A percentile compares a stretch with the other conserved stretches of the same genome.
These are phyloP conservation scores for Magnusiomyces magnusii DNA, from an alignment of 1,139 yeast genomes.

Conservation along the genomic window DNA sequence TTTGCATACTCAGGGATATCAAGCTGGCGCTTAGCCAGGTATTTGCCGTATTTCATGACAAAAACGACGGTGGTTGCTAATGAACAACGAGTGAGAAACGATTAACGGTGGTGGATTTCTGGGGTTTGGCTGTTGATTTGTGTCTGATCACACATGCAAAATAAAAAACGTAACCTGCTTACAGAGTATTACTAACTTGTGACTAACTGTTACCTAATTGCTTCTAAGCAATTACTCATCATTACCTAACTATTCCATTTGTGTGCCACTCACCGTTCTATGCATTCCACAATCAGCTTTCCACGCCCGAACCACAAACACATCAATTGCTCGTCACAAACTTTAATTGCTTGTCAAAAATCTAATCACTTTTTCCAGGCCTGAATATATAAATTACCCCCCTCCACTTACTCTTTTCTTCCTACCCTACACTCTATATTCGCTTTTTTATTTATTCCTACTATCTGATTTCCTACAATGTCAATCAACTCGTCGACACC, in stretches of 20 bases:
- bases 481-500: slow-evolving; percentile 7
- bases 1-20: slow-evolving; percentile 94
- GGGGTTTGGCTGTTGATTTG: too few species aligned
- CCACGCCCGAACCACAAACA: too few species aligned
- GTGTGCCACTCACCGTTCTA: background rate
- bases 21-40: slow-evolving; percentile 85
- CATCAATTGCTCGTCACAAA: background rate
- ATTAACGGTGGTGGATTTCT: too few species aligned
- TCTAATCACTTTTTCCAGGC: background rate
- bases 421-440: background rate
- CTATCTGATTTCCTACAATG: background rate
- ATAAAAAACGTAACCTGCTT: too few species aligned
- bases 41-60: slow-evolving; percentile 81
- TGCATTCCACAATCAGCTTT: too few species aligned
- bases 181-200: too few species aligned
- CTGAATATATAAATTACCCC: too few species aligned
- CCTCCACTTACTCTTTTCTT: background rate
- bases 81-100: too few species aligned
- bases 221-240: too few species aligned
- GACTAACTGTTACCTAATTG: too few species aligned
- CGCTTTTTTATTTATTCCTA: background rate
- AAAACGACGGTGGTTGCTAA: background rate
- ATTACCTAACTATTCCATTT: too few species aligned
- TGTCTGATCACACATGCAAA: too few species aligned
- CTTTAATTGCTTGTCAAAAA: background rate